These are phyloP conservation scores for Coemansia sp. DNA, from an alignment of 192 early-diverging fungal species.

Conservation along the genomic window DNA sequence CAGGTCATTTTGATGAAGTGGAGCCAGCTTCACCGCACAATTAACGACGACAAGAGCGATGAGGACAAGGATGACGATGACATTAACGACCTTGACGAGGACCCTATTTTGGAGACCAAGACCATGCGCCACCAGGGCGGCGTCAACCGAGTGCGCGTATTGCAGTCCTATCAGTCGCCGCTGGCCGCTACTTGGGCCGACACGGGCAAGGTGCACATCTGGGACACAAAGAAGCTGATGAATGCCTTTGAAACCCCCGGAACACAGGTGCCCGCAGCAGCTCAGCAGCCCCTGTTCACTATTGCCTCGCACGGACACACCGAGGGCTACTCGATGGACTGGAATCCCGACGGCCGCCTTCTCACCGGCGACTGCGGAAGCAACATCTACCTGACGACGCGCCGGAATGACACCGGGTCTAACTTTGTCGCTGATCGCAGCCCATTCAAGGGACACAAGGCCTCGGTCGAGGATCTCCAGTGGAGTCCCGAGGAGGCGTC, in stretches of 20 bases:
- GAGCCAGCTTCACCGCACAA: conserved; percentile 90
- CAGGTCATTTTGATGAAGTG: conserved; percentile 95
- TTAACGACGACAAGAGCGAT: conserved; percentile 78
- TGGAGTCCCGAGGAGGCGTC: conserved; percentile 91
- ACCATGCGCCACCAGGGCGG: conserved; percentile 87
- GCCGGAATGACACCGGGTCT: conserved; percentile 61
- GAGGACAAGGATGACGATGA: conserved; percentile 77
- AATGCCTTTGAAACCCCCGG: conserved; percentile 84
- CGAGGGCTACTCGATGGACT: conserved; percentile 98
- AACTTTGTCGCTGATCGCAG: conserved; percentile 72
- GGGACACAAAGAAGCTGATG: conserved; percentile 80
- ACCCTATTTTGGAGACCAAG: conserved; percentile 88
- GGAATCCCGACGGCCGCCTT: conserved; percentile 75
- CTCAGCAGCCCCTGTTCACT: conserved; percentile 75
- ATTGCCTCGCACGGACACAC: conserved; percentile 78
- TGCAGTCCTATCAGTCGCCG: conserved; percentile 61
- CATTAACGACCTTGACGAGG: conserved; percentile 90
- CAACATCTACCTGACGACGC: conserved; percentile 82
- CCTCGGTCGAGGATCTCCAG: conserved; percentile 95
- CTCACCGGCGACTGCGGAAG: conserved; percentile 85
- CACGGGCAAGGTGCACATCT: conserved; percentile 94
- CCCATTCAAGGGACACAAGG: conserved; percentile 82
- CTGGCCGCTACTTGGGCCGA: conserved; percentile 94
- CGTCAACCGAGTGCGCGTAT: conserved; percentile 85
- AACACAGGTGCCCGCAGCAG: conserved; percentile 59